Base-by-base conservation (phyloP, 208 protist species). In the Vickermania ingenoplastis region DNA sequence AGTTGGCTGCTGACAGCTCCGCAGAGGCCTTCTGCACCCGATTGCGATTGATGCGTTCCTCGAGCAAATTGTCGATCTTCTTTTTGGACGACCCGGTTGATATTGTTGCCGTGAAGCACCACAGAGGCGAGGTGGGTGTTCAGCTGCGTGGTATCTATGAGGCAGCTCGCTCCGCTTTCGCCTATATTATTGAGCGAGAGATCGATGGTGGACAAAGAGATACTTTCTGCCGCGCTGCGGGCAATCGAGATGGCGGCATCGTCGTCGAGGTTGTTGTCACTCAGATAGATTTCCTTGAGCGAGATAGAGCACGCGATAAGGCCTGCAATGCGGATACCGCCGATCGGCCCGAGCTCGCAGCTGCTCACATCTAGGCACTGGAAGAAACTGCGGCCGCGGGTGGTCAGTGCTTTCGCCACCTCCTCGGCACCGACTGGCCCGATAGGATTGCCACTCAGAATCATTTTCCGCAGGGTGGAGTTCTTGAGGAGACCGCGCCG, bases 181-280 rank as follows among this genome's bases (percentile, higher is more conserved):
- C 70, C 71, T 58, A 94, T 87, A 2, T 67, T 65, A 57, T 94
- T 94, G 59, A 65, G 63, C 5, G 84, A 89, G 1, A 94, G 63
- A 56, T 94, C 83, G 0, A 92, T 41, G 0, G 64, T 55, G 0
- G 77, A 72, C 41, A 94, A 71, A 22, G 83, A 77, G 27, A 79
- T 73, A 59, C 76, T 73, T n/a, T 83, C 75, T 0, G 73, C 52
- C 3, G 89, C 86, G 69, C 76, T 84, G 21, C 75, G 69, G 41
- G 88, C 76, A 21, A 94, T 54, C 1, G 71, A 67, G 22, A 75
- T 66, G 3, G 88, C 84, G 21, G 72, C 76, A 66, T 92, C 88
- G 62, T 94, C 85, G 54, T 94, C 82, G 27, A 92, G 64, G 17
- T 71, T 59, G 66, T 94, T 94, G 67, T 89, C 84, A 62, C 80